A percentile compares a stretch with the other conserved stretches of the same genome.
Conservation (phyloP, 257 asterid genomes). For the Cynanchum wilfordii region DNA sequence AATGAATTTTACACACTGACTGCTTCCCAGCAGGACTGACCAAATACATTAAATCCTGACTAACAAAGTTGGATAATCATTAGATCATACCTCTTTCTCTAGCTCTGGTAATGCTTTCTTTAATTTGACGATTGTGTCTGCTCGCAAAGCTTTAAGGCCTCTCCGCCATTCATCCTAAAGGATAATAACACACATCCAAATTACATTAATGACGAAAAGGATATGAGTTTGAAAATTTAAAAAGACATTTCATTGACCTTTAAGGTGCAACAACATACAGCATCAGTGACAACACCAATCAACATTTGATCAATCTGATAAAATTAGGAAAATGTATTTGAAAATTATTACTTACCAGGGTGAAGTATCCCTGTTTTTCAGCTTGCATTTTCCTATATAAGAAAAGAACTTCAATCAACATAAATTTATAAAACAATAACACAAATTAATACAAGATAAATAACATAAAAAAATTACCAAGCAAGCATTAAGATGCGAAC, state of each 20-base stretch:
- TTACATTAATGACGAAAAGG: not conserved
- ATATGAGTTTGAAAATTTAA: not conserved
- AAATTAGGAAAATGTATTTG: not conserved
- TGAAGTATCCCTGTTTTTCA: conserved; percentile 84
- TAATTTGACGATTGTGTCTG: conserved; percentile 58
- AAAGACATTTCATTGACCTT: not conserved
- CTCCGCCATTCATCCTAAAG: conserved; percentile 79
- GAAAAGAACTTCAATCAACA: conserved; percentile 10
- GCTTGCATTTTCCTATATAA: conserved; percentile 79
- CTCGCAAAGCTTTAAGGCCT: conserved; percentile 72
- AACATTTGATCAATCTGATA: not conserved
- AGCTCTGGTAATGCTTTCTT: conserved; percentile 76
- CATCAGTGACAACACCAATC: not conserved
- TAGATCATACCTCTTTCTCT: conserved; percentile 58
- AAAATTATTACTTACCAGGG: conserved; percentile 39
- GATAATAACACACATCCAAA: not conserved
- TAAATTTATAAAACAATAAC: conserved; percentile 2
- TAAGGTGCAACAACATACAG: not conserved
- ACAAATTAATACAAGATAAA: not conserved
- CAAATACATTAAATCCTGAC: conserved; percentile 10
- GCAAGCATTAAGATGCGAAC: conserved; percentile 84
- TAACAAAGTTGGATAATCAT: conserved; percentile 17
- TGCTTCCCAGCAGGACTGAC: not conserved
- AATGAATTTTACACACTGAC: not conserved
- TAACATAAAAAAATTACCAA: conserved; percentile 44